Evolutionary conservation across 352 stramenopile genomes (phyloP).

Genomic region (Plasmopara muralis): DNA sequence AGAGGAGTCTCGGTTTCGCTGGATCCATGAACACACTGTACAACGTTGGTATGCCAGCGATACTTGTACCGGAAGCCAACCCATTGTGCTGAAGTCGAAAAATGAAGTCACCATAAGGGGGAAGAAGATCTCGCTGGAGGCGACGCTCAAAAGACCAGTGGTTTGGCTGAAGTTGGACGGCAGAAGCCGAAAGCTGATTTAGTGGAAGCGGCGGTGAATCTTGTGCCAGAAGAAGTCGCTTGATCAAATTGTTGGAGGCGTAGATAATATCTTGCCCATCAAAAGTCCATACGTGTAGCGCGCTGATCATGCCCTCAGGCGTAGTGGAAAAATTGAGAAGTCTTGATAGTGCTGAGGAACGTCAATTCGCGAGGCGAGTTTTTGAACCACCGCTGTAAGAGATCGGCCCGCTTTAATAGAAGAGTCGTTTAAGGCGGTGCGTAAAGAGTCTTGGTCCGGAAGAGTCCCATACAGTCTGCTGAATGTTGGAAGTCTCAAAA

Average conservation of each 20-base stretch:
- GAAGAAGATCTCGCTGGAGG: no score
- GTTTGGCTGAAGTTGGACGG: no score
- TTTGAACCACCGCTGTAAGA: neutral
- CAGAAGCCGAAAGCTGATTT: no score
- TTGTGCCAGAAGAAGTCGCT: no score
- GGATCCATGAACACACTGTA: conserved; percentile 2
- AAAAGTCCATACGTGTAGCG: neutral
- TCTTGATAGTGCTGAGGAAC: neutral
- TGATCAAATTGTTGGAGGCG: neutral
- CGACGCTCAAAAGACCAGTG: no score
- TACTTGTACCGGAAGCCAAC: conserved; percentile 9
- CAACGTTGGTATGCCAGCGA: no score
- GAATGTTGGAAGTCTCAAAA: neutral
- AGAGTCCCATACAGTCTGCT: neutral
- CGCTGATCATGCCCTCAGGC: neutral
- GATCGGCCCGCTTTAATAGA: neutral
- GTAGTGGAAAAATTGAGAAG: neutral
- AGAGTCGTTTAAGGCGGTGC: neutral
- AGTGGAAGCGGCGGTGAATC: no score
- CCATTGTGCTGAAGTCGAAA: no score
- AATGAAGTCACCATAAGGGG: no score
- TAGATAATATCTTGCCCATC: neutral
- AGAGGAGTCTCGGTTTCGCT: neutral
- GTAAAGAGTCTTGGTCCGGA: neutral
- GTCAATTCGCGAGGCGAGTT: neutral